Evolutionary conservation across 768 basidiomycete species (phyloP).

Genomic region (Epithele typhae): DNA sequence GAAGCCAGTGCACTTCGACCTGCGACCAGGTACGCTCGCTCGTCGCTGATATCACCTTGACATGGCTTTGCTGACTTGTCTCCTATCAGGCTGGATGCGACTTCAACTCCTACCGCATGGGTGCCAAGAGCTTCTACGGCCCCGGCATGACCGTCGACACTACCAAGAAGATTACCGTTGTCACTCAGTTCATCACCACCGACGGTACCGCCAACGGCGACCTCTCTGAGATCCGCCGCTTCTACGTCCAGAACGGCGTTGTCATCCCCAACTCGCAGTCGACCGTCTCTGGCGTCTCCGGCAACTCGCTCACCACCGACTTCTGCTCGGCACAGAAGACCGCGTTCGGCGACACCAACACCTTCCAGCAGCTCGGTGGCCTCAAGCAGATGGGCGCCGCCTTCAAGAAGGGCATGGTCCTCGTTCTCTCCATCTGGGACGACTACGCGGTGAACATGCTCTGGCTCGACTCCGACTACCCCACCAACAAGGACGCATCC

Average conservation of each 20-base stretch:
- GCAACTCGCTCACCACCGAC: constrained; percentile 43
- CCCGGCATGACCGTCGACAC: constrained; percentile 45
- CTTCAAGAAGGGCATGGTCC: constrained; percentile 40
- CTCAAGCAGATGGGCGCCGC: constrained; percentile 32
- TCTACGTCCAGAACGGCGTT: constrained; percentile 50
- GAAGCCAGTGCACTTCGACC: constrained; percentile 29
- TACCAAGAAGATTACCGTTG: constrained; percentile 45
- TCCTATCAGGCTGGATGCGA: constrained; percentile 58
- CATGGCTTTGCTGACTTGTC: constrained; percentile 34
- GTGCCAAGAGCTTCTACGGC: constrained; percentile 43
- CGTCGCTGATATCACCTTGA: background rate
- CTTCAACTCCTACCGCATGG: constrained; percentile 60
- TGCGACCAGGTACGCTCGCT: no score
- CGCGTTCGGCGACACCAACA: constrained; percentile 39
- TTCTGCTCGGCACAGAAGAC: constrained; percentile 45
- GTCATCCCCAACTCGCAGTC: constrained; percentile 48
- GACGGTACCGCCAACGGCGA: constrained; percentile 39
- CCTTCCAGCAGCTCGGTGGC: constrained; percentile 39
- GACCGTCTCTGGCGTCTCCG: constrained; percentile 38
- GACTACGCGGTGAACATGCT: constrained; percentile 41
- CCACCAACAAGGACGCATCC: constrained; percentile 17
- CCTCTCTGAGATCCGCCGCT: constrained; percentile 48
- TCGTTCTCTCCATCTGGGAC: constrained; percentile 50
- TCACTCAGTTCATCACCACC: constrained; percentile 52
- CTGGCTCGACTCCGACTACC: constrained; percentile 25